phyloP scores from a whole-genome alignment of 1,284 basidiomycete species.

The Mycena sp. region DNA sequence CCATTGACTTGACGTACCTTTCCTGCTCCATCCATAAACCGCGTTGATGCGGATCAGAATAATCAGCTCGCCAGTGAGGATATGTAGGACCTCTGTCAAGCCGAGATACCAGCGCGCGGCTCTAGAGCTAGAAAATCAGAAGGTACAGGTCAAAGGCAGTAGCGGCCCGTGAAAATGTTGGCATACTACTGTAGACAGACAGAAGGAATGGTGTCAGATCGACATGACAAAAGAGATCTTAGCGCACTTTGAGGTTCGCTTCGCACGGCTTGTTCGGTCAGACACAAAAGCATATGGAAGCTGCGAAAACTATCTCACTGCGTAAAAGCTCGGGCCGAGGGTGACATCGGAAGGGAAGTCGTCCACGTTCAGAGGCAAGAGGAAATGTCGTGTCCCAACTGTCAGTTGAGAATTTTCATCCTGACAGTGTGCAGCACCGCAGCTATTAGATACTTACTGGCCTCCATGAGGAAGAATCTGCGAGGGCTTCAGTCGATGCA shows the following conservation, averaged over 20 bases:
- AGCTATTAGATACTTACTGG: too few species aligned
- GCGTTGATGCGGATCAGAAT: constrained; percentile 17
- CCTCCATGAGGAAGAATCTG: constrained; percentile 20
- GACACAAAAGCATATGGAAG: constrained; percentile 1
- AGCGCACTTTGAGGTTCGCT: constrained; percentile 12
- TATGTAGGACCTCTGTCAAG: constrained; percentile 13
- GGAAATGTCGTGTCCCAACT: constrained; percentile 13
- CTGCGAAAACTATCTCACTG: constrained; percentile 3
- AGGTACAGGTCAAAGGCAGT: too few species aligned
- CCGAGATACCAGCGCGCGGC: constrained; percentile 17
- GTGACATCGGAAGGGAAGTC: constrained; percentile 7
- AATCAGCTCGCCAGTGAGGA: constrained; percentile 11
- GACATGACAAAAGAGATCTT: neutral
- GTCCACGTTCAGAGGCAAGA: neutral
- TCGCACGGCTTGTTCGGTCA: constrained; percentile 5
- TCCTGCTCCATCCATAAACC: constrained; percentile 16
- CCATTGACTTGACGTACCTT: constrained; percentile 2
- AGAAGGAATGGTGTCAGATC: constrained; percentile 1
- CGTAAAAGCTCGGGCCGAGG: constrained; percentile 6
- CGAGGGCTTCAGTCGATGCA: neutral
- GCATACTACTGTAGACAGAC: too few species aligned
- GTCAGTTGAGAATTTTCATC: neutral
- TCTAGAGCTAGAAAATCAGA: constrained; percentile 11
- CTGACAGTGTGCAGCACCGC: neutral
- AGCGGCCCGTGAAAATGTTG: too few species aligned